These are phyloP conservation scores for Tetracladium maxilliforme DNA, from an alignment of 2,329 filamentous ascomycete species.

Conservation along the genomic window DNA sequence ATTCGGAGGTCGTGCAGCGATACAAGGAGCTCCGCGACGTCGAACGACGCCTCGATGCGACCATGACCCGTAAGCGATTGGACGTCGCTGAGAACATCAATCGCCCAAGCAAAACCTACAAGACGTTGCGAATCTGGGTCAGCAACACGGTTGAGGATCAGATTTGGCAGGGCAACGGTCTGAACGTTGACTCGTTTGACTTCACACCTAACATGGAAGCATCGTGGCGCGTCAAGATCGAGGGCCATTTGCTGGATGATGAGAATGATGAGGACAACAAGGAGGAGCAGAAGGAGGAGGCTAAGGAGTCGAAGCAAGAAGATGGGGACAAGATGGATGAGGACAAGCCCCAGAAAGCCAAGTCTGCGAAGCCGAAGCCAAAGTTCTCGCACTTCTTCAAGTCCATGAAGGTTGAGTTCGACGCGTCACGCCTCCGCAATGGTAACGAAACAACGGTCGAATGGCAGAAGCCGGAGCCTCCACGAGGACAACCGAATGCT, in stretches of 20 bases:
- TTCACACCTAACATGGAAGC: slow-evolving; percentile 65
- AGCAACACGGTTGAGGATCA: slow-evolving; percentile 91
- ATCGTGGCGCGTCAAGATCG: slow-evolving; percentile 81
- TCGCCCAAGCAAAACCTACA: slow-evolving; percentile 43
- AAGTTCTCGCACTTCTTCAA: slow-evolving; percentile 72
- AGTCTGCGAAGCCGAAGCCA: slow-evolving; percentile 17
- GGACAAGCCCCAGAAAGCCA: slow-evolving; percentile 28
- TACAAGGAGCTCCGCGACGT: slow-evolving; percentile 77
- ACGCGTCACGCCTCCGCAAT: slow-evolving; percentile 42
- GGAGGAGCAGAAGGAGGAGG: slow-evolving; percentile 27
- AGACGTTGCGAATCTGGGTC: slow-evolving; percentile 84
- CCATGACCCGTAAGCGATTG: slow-evolving; percentile 85
- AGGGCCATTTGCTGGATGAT: slow-evolving; percentile 70
- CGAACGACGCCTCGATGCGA: slow-evolving; percentile 78
- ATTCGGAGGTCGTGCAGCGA: slow-evolving; percentile 64
- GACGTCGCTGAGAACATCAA: slow-evolving; percentile 76
- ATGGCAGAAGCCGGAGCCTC: slow-evolving; percentile 78
- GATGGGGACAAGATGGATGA: slow-evolving; percentile 45
- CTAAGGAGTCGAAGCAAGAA: slow-evolving; percentile 21
- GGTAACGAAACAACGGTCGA: slow-evolving; percentile 48
- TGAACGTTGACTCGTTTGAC: slow-evolving; percentile 65
- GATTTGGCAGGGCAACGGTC: slow-evolving; percentile 65
- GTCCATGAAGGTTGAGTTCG: slow-evolving; percentile 60
- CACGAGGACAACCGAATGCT: slow-evolving; percentile 29
- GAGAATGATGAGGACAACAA: slow-evolving; percentile 38